A percentile compares a stretch with the other conserved stretches of the same genome.
Conservation (phyloP, 1,139 yeast species). For the Blastobotrys proliferans region DNA sequence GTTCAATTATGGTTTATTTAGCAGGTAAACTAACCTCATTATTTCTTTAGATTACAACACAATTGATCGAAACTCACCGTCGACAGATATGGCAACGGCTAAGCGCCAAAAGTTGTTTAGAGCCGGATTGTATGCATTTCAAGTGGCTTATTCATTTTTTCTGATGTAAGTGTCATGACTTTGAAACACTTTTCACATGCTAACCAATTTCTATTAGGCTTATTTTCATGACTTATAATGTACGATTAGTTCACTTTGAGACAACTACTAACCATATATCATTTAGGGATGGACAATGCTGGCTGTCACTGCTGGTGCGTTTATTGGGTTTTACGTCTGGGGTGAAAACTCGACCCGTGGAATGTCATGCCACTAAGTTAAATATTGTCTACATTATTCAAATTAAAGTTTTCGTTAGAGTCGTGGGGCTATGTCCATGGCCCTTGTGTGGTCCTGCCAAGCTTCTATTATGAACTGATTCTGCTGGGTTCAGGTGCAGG, state of each 20-base stretch:
- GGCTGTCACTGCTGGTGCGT: conserved; percentile 68
- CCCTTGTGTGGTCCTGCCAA: not conserved
- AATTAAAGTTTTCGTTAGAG: not conserved
- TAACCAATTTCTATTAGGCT: conserved; percentile 32
- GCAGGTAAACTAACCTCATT: not conserved
- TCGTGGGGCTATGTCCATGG: too few relatives aligned
- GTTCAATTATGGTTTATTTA: not conserved
- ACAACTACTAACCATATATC: not conserved
- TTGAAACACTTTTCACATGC: not conserved
- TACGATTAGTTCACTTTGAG: conserved; percentile 20
- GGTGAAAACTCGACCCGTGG: conserved; percentile 39
- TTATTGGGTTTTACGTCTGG: conserved; percentile 62
- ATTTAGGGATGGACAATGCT: conserved; percentile 69
- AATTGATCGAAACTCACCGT: conserved; percentile 9
- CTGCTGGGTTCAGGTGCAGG: too few relatives aligned
- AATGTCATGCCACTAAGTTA: conserved; percentile 47
- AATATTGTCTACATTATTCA: not conserved
- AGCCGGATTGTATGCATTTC: conserved; percentile 56
- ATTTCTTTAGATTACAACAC: not conserved
- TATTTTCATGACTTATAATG: conserved; percentile 76
- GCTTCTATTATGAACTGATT: not conserved
- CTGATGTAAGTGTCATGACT: conserved; percentile 45
- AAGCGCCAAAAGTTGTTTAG: conserved; percentile 15
- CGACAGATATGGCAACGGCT: conserved; percentile 7
- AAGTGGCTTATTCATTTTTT: conserved; percentile 73